phyloP scores from a whole-genome alignment of 2,329 filamentous ascomycete genomes.

The Fusarium aywerte region DNA sequence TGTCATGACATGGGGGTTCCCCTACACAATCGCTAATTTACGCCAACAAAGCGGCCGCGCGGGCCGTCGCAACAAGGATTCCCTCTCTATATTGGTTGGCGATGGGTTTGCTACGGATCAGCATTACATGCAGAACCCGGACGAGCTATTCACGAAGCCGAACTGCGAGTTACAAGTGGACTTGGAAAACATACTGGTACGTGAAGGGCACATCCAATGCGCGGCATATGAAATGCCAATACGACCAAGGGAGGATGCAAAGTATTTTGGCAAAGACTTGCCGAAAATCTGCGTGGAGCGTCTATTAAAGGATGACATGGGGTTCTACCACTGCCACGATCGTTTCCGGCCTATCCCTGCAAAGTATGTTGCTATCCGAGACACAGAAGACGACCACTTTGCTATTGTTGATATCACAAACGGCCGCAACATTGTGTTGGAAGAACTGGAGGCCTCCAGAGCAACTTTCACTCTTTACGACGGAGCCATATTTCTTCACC shows the following conservation, averaged over 20 bases:
- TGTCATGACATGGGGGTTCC: constrained; percentile 93
- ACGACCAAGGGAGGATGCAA: constrained; percentile 75
- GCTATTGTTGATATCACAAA: constrained; percentile 91
- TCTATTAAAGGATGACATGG: constrained; percentile 76
- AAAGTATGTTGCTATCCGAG: constrained; percentile 85
- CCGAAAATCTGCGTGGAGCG: constrained; percentile 77
- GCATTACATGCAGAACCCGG: constrained; percentile 95
- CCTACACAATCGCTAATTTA: constrained; percentile 93
- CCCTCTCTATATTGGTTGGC: constrained; percentile 87
- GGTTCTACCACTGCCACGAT: constrained; percentile 90
- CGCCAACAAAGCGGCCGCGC: constrained; percentile 95
- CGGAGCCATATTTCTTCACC: constrained; percentile 95
- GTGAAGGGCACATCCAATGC: constrained; percentile 95
- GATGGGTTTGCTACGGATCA: constrained; percentile 93
- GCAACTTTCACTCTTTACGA: constrained; percentile 97
- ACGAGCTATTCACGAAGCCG: constrained; percentile 91
- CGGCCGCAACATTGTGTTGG: constrained; percentile 83
- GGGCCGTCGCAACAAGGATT: constrained; percentile 91
- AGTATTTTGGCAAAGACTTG: constrained; percentile 83
- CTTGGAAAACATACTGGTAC: constrained; percentile 87
- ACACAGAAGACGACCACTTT: constrained; percentile 90
- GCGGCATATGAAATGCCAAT: constrained; percentile 96
- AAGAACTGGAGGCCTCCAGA: constrained; percentile 95
- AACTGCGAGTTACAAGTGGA: constrained; percentile 92
- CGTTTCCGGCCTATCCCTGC: constrained; percentile 88